Evolutionary conservation across 1,284 basidiomycete species (phyloP).

Genomic region (Schizophyllum amplum): DNA sequence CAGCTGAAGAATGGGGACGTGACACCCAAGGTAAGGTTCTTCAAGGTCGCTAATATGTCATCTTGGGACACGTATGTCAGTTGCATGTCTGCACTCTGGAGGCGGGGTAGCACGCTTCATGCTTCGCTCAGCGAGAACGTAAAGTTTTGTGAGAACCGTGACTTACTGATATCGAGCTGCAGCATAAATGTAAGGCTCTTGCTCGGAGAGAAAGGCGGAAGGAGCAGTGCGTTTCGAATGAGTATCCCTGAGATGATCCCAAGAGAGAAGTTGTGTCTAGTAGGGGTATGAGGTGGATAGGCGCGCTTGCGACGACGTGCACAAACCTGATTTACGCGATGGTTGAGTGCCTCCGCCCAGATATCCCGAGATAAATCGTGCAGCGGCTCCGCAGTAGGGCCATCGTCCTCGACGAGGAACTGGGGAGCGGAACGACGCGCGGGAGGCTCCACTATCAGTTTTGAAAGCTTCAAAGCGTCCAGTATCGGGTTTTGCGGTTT

Average conservation of each 20-base stretch:
- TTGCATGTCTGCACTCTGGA: slow-evolving; percentile 28
- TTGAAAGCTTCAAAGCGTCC: slow-evolving; percentile 35
- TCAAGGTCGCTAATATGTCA: slow-evolving; percentile 44
- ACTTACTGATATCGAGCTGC: slow-evolving; percentile 51
- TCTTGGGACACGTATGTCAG: slow-evolving; percentile 34
- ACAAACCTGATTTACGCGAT: too few relatives aligned
- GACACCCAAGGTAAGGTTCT: slow-evolving; percentile 48
- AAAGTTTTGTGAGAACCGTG: slow-evolving; percentile 2
- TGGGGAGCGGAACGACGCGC: too few relatives aligned
- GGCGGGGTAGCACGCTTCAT: slow-evolving; percentile 32
- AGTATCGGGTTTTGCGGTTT: slow-evolving; percentile 74
- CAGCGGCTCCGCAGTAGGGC: too few relatives aligned
- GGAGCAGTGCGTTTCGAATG: slow-evolving; percentile 22
- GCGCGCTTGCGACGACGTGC: neutral
- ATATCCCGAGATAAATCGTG: too few relatives aligned
- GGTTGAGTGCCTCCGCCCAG: too few relatives aligned
- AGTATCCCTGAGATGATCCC: slow-evolving; percentile 46
- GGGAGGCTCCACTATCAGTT: neutral
- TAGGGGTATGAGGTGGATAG: slow-evolving; percentile 1
- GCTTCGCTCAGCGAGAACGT: slow-evolving; percentile 13
- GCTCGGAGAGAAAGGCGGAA: slow-evolving; percentile 59
- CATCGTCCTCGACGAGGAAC: too few relatives aligned
- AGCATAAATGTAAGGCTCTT: slow-evolving; percentile 39
- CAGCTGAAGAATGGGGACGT: slow-evolving; percentile 59
- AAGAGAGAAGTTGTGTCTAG: slow-evolving; percentile 33